Evolutionary conservation across 495 filamentous ascomycete species (phyloP).

Genomic region (Aspergillus indologenus): DNA sequence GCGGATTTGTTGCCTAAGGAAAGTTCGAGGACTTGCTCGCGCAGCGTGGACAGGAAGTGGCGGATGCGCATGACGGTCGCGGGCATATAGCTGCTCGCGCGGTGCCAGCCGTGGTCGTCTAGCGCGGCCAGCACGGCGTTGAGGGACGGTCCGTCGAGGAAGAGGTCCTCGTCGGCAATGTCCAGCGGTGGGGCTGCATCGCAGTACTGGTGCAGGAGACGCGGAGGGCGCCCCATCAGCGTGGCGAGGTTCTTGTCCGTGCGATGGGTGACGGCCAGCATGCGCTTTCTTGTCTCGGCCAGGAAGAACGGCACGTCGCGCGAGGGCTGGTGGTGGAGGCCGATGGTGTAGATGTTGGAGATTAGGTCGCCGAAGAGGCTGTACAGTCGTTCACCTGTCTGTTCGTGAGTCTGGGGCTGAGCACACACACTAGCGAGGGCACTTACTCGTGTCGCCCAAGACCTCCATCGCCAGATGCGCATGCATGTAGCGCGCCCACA

Average conservation of each 20-base stretch:
- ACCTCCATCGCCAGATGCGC: not conserved
- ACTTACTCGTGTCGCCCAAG: constrained; percentile 3
- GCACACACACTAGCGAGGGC: not conserved
- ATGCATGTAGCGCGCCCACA: constrained; percentile 5
- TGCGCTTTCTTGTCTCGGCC: constrained; percentile 37
- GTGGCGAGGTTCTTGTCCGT: constrained; percentile 44
- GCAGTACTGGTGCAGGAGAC: constrained; percentile 43
- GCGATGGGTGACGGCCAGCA: constrained; percentile 42
- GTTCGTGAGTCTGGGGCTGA: not conserved
- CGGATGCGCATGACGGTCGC: constrained; percentile 44
- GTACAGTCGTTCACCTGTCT: constrained; percentile 31
- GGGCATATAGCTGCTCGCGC: constrained; percentile 28
- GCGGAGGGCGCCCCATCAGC: constrained; percentile 49
- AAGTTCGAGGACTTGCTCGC: constrained; percentile 54
- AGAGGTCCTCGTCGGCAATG: constrained; percentile 40
- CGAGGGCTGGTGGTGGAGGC: constrained; percentile 18
- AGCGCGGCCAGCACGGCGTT: constrained; percentile 28
- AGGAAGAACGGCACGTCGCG: constrained; percentile 35
- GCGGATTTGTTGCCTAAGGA: constrained; percentile 31
- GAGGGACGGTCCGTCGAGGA: constrained; percentile 33
- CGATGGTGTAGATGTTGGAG: constrained; percentile 19
- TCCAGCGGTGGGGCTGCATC: constrained; percentile 50
- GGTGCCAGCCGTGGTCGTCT: constrained; percentile 43
- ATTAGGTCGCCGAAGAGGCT: constrained; percentile 43
- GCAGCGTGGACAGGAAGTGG: constrained; percentile 34